Base-by-base conservation (phyloP, 345 rosid genomes). In the Turritis glabra region DNA sequence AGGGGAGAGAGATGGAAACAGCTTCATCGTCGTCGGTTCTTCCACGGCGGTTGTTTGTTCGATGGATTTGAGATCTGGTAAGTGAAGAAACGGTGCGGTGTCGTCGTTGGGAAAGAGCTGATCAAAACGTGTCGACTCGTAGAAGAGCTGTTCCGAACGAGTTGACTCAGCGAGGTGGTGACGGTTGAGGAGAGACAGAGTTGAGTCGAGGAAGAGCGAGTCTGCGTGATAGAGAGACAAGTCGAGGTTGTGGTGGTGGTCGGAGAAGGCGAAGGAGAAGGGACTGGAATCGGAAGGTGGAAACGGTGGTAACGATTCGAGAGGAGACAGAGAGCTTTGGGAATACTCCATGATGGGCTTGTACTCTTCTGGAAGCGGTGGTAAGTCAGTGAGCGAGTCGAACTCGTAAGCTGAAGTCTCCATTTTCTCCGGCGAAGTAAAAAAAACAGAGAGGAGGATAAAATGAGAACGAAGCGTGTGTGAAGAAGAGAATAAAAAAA, bases 271-370 rank as follows among this genome's bases (percentile, higher is more conserved):
- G 76, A 53, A 56, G 67, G 35, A 21, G 14, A 33, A 40, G 23
- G 51, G 17, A 69, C 62, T 23, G 66, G 67, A 73, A 14, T 74
- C 82, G 35, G 79, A 75, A 43, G 37, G 23, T 22, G 82, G 82
- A 8, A 79, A 79, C 7, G 79, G 82, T 27, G 70, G 11, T 55
- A 79, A 27, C 5, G 73, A 41, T 0, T 74, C 72, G 8, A 38
- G 40, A 37, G 74, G 8, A 21, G 54, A 6, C 8, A 8, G 10
- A 35, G 11, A 14, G 46, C 7, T 40, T 40, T 2, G 6, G 6
- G n/a, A 40, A 15, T 40, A 40, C 8, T 14, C 17, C 7, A 40
- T 5, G 44, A 4, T 40, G 0, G 46, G 46, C 4, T 13, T 15
- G 7, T 13, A 40, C 32, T 51, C 68, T 67, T 48, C 61, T 2